Conservation (phyloP, 306 rosid genomes). For the Pueraria montana region DNA sequence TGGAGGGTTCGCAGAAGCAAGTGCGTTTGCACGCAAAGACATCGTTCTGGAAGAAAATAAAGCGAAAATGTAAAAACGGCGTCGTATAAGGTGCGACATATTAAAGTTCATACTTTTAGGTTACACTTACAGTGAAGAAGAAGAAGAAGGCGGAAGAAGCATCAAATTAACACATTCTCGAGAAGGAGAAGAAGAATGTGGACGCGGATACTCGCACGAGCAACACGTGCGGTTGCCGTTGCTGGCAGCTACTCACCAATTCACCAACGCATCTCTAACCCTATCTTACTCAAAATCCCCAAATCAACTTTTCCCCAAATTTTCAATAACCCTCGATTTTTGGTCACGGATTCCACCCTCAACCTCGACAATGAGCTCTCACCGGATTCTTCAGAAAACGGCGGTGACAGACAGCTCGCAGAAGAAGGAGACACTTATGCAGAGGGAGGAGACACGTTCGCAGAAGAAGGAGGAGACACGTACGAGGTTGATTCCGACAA, state of each 20-base stretch:
- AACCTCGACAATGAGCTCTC: neutral
- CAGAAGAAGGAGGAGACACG: slow-evolving; percentile 15
- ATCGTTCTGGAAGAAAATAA: neutral
- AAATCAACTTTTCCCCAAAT: neutral
- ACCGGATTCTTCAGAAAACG: neutral
- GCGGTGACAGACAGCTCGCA: neutral
- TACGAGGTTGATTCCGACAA: slow-evolving; percentile 62
- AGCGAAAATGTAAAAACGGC: neutral
- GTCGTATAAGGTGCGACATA: neutral
- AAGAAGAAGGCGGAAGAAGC: neutral
- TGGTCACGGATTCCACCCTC: neutral
- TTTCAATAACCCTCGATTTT: neutral
- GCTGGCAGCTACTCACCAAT: slow-evolving; percentile 10
- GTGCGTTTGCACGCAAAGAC: too few relatives aligned
- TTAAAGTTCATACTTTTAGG: neutral
- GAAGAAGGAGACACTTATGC: too few relatives aligned
- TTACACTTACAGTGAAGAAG: neutral
- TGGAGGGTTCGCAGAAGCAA: too few relatives aligned
- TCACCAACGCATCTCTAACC: slow-evolving; percentile 42
- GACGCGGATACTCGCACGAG: slow-evolving; percentile 43
- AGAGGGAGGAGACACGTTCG: slow-evolving; percentile 40
- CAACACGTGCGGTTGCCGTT: neutral
- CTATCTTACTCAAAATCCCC: slow-evolving; percentile 18
- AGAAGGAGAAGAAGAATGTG: slow-evolving; percentile 42
- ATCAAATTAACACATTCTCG: neutral